Conservation (phyloP, 495 filamentous ascomycete genomes). For the Cercophora newfieldiana region DNA sequence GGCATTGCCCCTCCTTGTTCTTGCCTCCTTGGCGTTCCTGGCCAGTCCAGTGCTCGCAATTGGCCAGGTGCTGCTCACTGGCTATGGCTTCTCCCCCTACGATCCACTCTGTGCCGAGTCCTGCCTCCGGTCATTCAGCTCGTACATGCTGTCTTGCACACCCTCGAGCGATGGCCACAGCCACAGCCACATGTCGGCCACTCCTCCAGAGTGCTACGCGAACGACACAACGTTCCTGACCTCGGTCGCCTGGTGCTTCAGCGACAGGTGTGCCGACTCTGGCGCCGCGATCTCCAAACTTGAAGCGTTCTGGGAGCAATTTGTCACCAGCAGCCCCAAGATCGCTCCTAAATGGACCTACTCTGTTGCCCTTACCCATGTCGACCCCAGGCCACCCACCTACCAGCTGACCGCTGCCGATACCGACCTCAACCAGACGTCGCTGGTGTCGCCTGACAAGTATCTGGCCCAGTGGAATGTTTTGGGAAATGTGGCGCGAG, state of each 20-base stretch:
- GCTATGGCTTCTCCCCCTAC: slow-evolving; percentile 4
- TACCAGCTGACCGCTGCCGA: neutral
- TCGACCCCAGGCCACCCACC: neutral
- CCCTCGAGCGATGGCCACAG: neutral
- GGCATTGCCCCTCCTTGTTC: too few species aligned
- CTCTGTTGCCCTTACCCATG: neutral
- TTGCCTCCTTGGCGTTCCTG: too few species aligned
- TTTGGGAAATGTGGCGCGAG: neutral
- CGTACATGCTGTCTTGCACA: neutral
- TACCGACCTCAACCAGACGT: neutral
- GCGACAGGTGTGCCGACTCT: neutral
- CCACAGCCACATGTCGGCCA: neutral
- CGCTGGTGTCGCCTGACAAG: neutral
- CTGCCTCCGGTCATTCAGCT: neutral
- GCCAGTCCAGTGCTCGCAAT: too few species aligned
- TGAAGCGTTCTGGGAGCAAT: neutral
- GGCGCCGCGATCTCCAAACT: neutral
- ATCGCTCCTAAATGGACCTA: slow-evolving; percentile 1
- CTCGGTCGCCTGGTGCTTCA: slow-evolving; percentile 1
- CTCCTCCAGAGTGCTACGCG: neutral
- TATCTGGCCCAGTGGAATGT: neutral
- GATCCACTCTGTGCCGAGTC: slow-evolving; percentile 2
- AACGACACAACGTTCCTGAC: slow-evolving; percentile 3
- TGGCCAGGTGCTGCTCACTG: neutral
- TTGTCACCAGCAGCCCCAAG: neutral